Percentiles rank a stretch among this genome's conserved stretches.
phyloP scores from a whole-genome alignment of 768 basidiomycete genomes.

The Termitomyces heimii region DNA sequence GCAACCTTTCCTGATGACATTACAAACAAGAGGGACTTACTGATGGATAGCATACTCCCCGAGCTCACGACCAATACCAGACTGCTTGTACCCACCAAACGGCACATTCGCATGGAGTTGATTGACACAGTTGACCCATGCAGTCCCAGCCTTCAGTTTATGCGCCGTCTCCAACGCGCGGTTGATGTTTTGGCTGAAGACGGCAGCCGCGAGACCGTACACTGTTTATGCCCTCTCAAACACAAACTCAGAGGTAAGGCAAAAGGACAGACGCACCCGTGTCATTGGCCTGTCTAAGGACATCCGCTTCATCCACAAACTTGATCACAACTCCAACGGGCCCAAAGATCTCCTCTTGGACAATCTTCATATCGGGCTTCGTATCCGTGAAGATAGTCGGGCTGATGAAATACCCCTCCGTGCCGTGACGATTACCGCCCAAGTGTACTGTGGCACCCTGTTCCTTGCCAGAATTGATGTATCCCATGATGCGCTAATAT shows the following conservation, averaged over 20 bases:
- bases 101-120: conserved; percentile 52
- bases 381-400: conserved; percentile 67
- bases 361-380: conserved; percentile 60
- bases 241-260: background rate
- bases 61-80: conserved; percentile 74
- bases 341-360: conserved; percentile 67
- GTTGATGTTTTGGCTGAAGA: conserved; percentile 78
- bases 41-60: conserved; percentile 71
- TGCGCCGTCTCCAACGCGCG: conserved; percentile 71
- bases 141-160: conserved; percentile 74
- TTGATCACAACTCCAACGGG: conserved; percentile 67
- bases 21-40: conserved; percentile 24
- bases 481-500: conserved; percentile 56
- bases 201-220: conserved; percentile 84
- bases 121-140: conserved; percentile 59
- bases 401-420: conserved; percentile 52
- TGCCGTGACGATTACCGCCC: conserved; percentile 50
- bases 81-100: conserved; percentile 85
- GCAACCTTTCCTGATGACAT: background rate
- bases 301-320: conserved; percentile 53
- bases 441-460: conserved; percentile 57
- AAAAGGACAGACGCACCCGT: conserved; percentile 27
- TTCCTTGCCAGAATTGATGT: conserved; percentile 48
- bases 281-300: conserved; percentile 76
- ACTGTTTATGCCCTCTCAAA: conserved; percentile 7